Conservation (phyloP, 192 early-diverging fungal genomes). For the Coemansia sp. region DNA sequence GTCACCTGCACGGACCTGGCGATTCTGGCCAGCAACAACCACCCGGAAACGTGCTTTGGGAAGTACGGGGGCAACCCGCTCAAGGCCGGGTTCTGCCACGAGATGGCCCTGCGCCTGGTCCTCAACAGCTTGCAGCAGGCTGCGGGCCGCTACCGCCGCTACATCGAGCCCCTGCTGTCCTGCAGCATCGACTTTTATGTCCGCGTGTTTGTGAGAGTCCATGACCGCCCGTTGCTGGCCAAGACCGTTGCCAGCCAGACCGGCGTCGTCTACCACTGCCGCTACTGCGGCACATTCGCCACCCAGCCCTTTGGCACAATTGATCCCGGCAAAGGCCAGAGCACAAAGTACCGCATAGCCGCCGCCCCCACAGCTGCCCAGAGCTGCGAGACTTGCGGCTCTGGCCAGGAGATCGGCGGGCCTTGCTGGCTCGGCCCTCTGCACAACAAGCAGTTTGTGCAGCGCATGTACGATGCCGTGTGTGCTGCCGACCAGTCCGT, state of each 20-base stretch:
- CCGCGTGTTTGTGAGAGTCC: conserved; percentile 91
- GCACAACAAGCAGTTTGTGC: conserved; percentile 82
- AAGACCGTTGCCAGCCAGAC: conserved; percentile 83
- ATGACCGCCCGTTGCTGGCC: conserved; percentile 65
- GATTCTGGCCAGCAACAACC: conserved; percentile 84
- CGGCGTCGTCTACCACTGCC: conserved; percentile 79
- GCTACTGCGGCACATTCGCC: conserved; percentile 72
- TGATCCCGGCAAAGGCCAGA: conserved; percentile 52
- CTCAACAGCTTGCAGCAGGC: conserved; percentile 79
- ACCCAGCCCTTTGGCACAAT: conserved; percentile 74
- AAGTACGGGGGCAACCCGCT: conserved; percentile 94
- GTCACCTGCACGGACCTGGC: conserved; percentile 98
- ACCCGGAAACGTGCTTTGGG: conserved; percentile 83
- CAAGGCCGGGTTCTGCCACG: conserved; percentile 87
- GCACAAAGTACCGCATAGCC: conserved; percentile 61
- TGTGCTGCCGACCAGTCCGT: conserved; percentile 51
- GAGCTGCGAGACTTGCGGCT: conserved; percentile 73
- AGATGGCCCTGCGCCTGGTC: conserved; percentile 90
- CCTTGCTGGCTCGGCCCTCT: conserved; percentile 86
- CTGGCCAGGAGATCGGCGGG: conserved; percentile 76
- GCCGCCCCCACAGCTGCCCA: conserved; percentile 60
- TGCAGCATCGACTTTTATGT: conserved; percentile 98
- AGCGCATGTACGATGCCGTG: conserved; percentile 73
- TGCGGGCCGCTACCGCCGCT: conserved; percentile 78
- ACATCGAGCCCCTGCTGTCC: conserved; percentile 84